A percentile compares a stretch with the other conserved stretches of the same genome.
phyloP scores from a whole-genome alignment of 2,329 filamentous ascomycete genomes.

The Trichophaea hybrida region DNA sequence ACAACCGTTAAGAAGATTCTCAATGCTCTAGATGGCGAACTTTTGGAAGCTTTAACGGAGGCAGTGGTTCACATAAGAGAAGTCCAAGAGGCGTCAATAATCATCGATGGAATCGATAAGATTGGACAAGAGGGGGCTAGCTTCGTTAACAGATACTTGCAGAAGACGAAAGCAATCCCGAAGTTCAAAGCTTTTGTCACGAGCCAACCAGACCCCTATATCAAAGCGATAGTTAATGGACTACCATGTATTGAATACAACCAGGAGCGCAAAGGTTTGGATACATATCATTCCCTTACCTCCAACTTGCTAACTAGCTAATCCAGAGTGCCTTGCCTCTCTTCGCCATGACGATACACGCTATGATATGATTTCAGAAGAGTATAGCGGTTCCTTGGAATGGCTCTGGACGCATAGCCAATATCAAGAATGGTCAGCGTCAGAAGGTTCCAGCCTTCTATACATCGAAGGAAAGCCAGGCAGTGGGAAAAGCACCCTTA shows the following conservation, averaged over 20 bases:
- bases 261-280: background rate
- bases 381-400: background rate
- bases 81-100: too few species aligned
- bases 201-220: background rate
- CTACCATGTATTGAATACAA: background rate
- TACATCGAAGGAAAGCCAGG: background rate
- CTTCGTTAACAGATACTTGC: background rate
- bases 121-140: background rate
- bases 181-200: background rate
- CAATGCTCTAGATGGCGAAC: too few species aligned
- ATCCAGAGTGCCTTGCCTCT: background rate
- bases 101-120: too few species aligned
- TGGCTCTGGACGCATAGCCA: background rate
- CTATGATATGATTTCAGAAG: background rate
- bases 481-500: background rate
- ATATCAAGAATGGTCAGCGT: background rate
- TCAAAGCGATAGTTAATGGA: background rate
- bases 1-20: too few species aligned
- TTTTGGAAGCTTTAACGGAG: too few species aligned
- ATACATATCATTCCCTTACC: background rate
- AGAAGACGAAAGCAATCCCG: background rate
- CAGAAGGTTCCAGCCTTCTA: background rate
- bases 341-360: background rate
- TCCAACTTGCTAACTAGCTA: background rate
- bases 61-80: too few species aligned